Evolutionary conservation across 2,329 filamentous ascomycete species (phyloP).

Genomic region (Cordyceps sp.): DNA sequence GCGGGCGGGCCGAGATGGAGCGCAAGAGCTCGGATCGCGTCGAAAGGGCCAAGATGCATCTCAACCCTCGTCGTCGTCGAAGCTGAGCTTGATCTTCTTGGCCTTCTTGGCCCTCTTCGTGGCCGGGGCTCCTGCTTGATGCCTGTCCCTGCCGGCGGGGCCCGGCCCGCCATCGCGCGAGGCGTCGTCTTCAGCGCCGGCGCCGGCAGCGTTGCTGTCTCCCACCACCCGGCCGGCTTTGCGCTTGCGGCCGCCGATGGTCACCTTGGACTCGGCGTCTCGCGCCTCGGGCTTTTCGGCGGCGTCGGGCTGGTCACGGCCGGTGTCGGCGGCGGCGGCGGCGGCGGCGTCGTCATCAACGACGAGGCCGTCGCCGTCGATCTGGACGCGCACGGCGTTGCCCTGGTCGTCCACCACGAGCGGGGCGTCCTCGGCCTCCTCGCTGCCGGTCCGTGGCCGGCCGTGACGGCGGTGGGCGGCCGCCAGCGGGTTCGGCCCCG

Average conservation of each 20-base stretch:
- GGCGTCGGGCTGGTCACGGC: not conserved
- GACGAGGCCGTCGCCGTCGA: constrained; percentile 26
- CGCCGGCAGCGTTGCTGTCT: constrained; percentile 10
- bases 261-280: constrained; percentile 11
- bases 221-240: constrained; percentile 26
- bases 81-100: constrained; percentile 53
- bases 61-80: constrained; percentile 41
- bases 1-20: not conserved
- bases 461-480: constrained; percentile 29
- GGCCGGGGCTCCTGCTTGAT: constrained; percentile 6
- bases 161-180: too few species aligned
- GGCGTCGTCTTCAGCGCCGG: constrained; percentile 3
- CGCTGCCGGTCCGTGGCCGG: constrained; percentile 42
- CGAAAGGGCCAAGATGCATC: too few species aligned
- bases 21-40: too few species aligned
- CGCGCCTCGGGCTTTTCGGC: too few species aligned
- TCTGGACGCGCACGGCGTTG: constrained; percentile 38
- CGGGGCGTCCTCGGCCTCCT: constrained; percentile 62
- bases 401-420: constrained; percentile 59
- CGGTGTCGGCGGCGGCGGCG: constrained; percentile 15
- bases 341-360: constrained; percentile 8
- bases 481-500: constrained; percentile 35
- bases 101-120: constrained; percentile 28
- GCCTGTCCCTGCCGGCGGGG: constrained; percentile 5
- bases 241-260: constrained; percentile 30